Percentiles rank a stretch among this genome's conserved stretches.
Evolutionary conservation across 805 yeast species (phyloP).

Genomic region (Alloascoidea africana): DNA sequence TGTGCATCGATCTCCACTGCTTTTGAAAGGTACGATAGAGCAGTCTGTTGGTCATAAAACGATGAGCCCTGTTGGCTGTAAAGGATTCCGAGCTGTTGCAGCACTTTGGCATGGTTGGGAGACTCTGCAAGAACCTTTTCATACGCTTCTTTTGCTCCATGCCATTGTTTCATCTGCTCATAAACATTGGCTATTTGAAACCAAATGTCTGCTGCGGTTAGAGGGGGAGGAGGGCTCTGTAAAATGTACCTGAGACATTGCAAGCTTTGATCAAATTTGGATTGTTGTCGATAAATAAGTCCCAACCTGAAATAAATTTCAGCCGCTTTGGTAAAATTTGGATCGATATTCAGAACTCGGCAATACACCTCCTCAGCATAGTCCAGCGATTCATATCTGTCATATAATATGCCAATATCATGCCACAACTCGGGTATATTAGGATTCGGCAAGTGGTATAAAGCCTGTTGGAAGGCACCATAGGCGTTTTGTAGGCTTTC

Average conservation of each 20-base stretch:
- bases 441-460: conserved; percentile 80
- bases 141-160: conserved; percentile 88
- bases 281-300: conserved; percentile 90
- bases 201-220: conserved; percentile 96
- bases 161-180: conserved; percentile 85
- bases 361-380: conserved; percentile 98
- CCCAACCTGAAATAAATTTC: conserved; percentile 95
- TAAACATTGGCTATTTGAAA: conserved; percentile 93
- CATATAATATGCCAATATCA: conserved; percentile 94
- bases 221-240: conserved; percentile 87
- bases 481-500: conserved; percentile 94
- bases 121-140: conserved; percentile 81
- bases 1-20: conserved; percentile 78
- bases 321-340: conserved; percentile 88
- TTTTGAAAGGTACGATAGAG: conserved; percentile 68
- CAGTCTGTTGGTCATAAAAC: conserved; percentile 72
- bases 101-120: conserved; percentile 92
- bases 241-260: conserved; percentile 92
- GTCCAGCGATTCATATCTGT: conserved; percentile 89
- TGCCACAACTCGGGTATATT: conserved; percentile 97
- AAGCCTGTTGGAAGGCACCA: conserved; percentile 91
- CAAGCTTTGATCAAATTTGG: conserved; percentile 69
- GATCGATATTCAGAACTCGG: conserved; percentile 88
- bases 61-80: conserved; percentile 51
- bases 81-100: conserved; percentile 91